phyloP scores from a whole-genome alignment of 441 rosid species.

The Erodium texanum region DNA sequence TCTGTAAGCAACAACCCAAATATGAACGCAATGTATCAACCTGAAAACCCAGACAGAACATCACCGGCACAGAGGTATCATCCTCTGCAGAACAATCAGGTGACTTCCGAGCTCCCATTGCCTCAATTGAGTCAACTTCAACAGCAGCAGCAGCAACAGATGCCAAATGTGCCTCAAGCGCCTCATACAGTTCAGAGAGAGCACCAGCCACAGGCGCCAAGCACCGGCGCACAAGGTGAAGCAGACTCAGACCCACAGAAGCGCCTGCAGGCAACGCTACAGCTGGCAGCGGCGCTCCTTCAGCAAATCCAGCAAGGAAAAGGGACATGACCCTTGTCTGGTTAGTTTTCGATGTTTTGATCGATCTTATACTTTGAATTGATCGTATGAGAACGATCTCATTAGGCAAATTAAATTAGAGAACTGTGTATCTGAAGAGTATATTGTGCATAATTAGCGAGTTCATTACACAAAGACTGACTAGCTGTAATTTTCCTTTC shows the following conservation, averaged over 20 bases:
- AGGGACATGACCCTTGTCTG: slow-evolving; percentile 33
- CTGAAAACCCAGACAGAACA: slow-evolving; percentile 26
- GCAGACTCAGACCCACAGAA: slow-evolving; percentile 74
- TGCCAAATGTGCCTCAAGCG: slow-evolving; percentile 23
- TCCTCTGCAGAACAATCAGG: slow-evolving; percentile 30
- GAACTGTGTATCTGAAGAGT: not conserved
- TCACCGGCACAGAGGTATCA: slow-evolving; percentile 29
- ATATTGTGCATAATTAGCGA: not conserved
- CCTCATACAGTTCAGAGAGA: slow-evolving; percentile 8
- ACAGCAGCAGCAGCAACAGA: slow-evolving; percentile 42
- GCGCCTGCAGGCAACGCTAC: slow-evolving; percentile 86
- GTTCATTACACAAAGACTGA: not conserved
- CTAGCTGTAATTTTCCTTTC: slow-evolving; percentile 2
- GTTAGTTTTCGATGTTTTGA: not conserved
- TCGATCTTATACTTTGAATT: not conserved
- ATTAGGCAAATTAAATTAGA: not conserved
- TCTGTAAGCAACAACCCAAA: slow-evolving; percentile 29
- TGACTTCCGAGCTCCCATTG: slow-evolving; percentile 29
- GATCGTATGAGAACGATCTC: not conserved
- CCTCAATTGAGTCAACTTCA: slow-evolving; percentile 47
- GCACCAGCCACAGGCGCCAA: slow-evolving; percentile 38
- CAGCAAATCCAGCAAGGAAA: slow-evolving; percentile 89
- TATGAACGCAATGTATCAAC: slow-evolving; percentile 23
- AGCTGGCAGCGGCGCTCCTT: slow-evolving; percentile 92
- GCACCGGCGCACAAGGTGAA: slow-evolving; percentile 36